These are phyloP conservation scores for Hawksworthiomyces lignivorus DNA, from an alignment of 2,329 filamentous ascomycete genomes.

Conservation along the genomic window DNA sequence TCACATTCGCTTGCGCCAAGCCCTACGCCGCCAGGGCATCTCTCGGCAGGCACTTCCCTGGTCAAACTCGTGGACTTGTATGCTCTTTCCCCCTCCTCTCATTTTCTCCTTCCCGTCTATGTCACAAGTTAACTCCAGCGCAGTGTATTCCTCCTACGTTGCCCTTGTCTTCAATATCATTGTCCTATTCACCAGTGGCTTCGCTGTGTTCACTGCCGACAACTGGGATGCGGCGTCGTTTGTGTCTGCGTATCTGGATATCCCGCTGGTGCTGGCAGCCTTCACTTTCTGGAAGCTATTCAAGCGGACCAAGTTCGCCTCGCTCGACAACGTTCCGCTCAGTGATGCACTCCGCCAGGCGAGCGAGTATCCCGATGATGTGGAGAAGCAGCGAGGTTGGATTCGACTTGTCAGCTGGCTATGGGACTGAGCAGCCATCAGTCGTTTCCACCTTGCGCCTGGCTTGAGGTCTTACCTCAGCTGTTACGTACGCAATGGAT, in stretches of 20 bases:
- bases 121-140: too few relatives aligned
- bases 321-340: conserved; percentile 35
- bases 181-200: conserved; percentile 61
- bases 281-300: conserved; percentile 11
- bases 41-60: conserved; percentile 45
- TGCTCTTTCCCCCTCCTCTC: conserved; percentile 18
- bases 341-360: conserved; percentile 42
- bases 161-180: conserved; percentile 28
- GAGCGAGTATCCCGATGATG: conserved; percentile 26
- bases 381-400: conserved; percentile 21
- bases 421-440: conserved; percentile 26
- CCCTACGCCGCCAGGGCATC: conserved; percentile 40
- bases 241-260: conserved; percentile 51
- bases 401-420: conserved; percentile 27
- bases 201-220: conserved; percentile 52
- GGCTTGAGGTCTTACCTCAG: too few relatives aligned
- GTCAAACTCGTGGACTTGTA: conserved; percentile 56
- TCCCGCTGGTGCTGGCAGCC: conserved; percentile 42
- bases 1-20: conserved; percentile 56
- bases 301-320: conserved; percentile 7
- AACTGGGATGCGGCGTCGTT: conserved; percentile 53
- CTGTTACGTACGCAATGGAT: too few relatives aligned
- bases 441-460: too few relatives aligned
- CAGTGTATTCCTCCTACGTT: conserved; percentile 33
- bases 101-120: conserved; percentile 21